phyloP scores from a whole-genome alignment of 2,329 filamentous ascomycete genomes.

The Dryadomyces quercus-mongolicae region DNA sequence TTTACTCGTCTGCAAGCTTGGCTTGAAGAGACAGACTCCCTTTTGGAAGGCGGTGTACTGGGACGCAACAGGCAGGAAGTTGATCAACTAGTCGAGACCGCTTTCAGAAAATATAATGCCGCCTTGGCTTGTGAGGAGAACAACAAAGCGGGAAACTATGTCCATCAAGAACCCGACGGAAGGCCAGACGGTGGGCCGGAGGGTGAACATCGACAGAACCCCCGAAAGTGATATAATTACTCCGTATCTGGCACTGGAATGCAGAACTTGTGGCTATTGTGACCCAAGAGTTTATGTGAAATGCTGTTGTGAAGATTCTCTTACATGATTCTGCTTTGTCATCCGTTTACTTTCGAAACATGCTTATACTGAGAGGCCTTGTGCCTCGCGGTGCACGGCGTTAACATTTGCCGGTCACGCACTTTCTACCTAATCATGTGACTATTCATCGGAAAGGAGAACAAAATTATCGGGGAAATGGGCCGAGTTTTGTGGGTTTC shows the following conservation, averaged over 20 bases:
- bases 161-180: conserved; percentile 7
- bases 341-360: too few species aligned
- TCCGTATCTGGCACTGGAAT: too few species aligned
- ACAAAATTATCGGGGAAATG: not conserved
- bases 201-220: not conserved
- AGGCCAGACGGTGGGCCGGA: not conserved
- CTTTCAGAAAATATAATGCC: conserved; percentile 24
- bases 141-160: conserved; percentile 8
- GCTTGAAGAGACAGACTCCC: conserved; percentile 39
- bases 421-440: not conserved
- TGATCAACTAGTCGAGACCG: conserved; percentile 27
- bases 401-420: too few species aligned
- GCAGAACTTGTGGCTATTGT: too few species aligned
- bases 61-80: conserved; percentile 29
- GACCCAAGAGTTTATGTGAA: too few species aligned
- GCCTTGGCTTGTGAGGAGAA: conserved; percentile 10
- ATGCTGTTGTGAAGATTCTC: too few species aligned
- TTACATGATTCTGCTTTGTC: too few species aligned
- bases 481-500: not conserved
- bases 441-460: not conserved
- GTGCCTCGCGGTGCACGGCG: too few species aligned
- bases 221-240: too few species aligned
- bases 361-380: too few species aligned
- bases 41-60: conserved; percentile 28
- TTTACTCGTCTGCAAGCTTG: conserved; percentile 36